Evolutionary conservation across 2,329 filamentous ascomycete species (phyloP).

Genomic region (Zymoseptoria crescenta): DNA sequence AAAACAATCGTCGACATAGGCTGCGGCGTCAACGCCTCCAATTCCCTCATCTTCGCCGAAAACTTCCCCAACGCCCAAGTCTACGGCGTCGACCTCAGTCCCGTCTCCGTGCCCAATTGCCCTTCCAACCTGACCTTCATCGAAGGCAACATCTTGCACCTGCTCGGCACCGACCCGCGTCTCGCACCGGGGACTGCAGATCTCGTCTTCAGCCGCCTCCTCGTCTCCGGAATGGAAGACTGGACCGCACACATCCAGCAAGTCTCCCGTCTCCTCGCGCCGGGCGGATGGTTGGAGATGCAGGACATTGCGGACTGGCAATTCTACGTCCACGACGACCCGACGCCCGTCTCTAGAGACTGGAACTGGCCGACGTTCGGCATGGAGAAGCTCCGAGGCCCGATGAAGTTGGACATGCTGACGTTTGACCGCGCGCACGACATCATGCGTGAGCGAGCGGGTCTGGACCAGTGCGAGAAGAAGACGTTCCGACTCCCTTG

Average conservation of each 20-base stretch:
- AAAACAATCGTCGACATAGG: not conserved
- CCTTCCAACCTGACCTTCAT: constrained; percentile 7
- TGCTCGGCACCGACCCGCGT: constrained; percentile 2
- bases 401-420: not conserved
- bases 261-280: not conserved
- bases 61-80: not conserved
- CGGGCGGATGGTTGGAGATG: constrained; percentile 7
- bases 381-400: not conserved
- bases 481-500: not conserved
- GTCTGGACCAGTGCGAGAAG: not conserved
- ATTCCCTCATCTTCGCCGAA: not conserved
- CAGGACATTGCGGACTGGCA: constrained; percentile 7
- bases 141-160: constrained; percentile 3
- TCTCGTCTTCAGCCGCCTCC: constrained; percentile 8
- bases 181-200: constrained; percentile 2
- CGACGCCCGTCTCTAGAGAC: not conserved
- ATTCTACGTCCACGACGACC: not conserved
- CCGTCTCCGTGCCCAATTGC: constrained; percentile 11
- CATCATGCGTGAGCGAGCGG: not conserved
- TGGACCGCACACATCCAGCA: constrained; percentile 4
- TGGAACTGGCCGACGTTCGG: constrained; percentile 2
- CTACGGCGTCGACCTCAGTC: not conserved
- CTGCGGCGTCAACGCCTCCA: not conserved
- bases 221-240: constrained; percentile 4
- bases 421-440: not conserved